These are phyloP conservation scores for Stachybotrys chlorohalonatus DNA, from an alignment of 2,329 filamentous ascomycete genomes.

Conservation along the genomic window DNA sequence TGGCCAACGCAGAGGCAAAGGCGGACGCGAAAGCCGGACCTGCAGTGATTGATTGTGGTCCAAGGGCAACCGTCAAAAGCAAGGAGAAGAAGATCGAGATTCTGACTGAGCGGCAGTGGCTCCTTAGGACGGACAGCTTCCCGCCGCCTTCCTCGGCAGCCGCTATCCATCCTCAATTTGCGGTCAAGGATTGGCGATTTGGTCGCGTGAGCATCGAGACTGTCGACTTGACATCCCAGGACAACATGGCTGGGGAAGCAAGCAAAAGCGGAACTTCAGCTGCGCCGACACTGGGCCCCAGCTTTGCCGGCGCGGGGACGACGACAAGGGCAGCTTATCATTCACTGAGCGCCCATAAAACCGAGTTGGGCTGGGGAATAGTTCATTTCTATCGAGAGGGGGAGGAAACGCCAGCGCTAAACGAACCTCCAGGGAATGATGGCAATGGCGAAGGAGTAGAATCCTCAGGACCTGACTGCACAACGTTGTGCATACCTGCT, in stretches of 20 bases:
- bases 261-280: constrained; percentile 36
- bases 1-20: constrained; percentile 5
- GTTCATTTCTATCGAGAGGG: constrained; percentile 89
- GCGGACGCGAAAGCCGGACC: background rate
- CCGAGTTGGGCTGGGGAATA: constrained; percentile 81
- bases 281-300: constrained; percentile 45
- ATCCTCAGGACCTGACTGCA: constrained; percentile 54
- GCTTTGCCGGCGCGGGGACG: constrained; percentile 51
- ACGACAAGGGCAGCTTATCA: constrained; percentile 77
- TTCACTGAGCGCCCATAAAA: constrained; percentile 60
- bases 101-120: constrained; percentile 30
- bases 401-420: constrained; percentile 58
- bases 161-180: constrained; percentile 37
- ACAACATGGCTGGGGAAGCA: constrained; percentile 23
- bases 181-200: constrained; percentile 68
- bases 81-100: constrained; percentile 26
- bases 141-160: constrained; percentile 32
- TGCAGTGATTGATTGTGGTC: constrained; percentile 41
- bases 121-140: constrained; percentile 28
- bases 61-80: constrained; percentile 20
- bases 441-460: constrained; percentile 18
- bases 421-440: constrained; percentile 10
- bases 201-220: constrained; percentile 70
- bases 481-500: constrained; percentile 84
- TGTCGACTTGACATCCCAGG: constrained; percentile 52